Evolutionary conservation across 1,139 yeast species (phyloP), one percentile per base, ranked within the genome.

Genomic region (Kurtzmaniella quercitrusa): DNA sequence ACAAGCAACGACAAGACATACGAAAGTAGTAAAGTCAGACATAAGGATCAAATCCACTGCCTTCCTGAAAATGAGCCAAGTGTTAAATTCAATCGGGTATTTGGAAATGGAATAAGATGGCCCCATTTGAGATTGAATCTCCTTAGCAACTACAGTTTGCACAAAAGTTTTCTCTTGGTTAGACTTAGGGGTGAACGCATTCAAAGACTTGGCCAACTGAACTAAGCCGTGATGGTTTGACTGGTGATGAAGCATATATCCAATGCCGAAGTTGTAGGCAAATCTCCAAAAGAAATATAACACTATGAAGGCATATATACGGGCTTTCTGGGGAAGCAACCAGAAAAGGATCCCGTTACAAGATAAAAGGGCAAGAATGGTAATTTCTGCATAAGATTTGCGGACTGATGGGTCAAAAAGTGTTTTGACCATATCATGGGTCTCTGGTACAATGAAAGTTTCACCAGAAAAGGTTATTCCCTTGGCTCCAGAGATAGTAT

Each of bases 361-460:
- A 2, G 70, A 51, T 42, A 88, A 66, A 2, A 80, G 62, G 5
- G 67, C 47, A 31, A 85, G 76, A 46, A 87, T 86, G 33, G 76
- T 52, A 18, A 77, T 51, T 57, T 88, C 96, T 42, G 83, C 75
- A 46, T 78, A 64, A 1, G 93, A 82, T 59, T 88, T 89, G 42
- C 78, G 73, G 42, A 86, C 65, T 2, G 82, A 73, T 1, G 95
- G 95, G 63, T 87, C 94, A 54, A 88, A 82, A 42, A 88, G 67
- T 1, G 94, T 83, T 51, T 89, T 75, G 29, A 88, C 86, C 95
- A 88, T 87, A 59, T 88, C 96, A 56, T 84, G 86, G 21, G 96
- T 88, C 52, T 79, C 79, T 2, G 95, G 95, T 6, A 87, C 93
- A 16, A 65, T 61, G 53, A 87, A 87, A 12, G 73, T 68, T 38